Percentiles rank a stretch among this genome's conserved stretches.
These are phyloP conservation scores for Echinochloa phyllopogon DNA, from an alignment of 176 grass and related monocot genomes.

Conservation along the genomic window DNA sequence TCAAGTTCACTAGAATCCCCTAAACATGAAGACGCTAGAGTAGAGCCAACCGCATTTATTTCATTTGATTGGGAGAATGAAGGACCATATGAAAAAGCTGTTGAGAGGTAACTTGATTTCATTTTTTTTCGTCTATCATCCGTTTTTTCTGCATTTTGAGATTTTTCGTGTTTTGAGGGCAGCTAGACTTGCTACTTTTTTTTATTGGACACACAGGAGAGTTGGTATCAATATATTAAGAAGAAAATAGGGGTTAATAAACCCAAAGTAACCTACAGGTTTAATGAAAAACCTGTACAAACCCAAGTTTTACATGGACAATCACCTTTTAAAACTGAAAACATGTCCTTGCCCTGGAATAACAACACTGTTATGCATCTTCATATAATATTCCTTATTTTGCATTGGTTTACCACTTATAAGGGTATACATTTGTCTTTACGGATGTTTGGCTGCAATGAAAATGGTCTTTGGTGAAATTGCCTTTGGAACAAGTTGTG, in stretches of 20 bases:
- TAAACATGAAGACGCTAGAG: conserved; percentile 52
- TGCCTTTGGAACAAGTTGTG: background rate
- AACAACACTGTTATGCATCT: background rate
- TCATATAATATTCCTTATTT: background rate
- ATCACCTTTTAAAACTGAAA: too few relatives aligned
- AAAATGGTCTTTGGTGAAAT: background rate
- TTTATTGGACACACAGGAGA: too few relatives aligned
- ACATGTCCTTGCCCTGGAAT: too few relatives aligned
- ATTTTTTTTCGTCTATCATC: conserved; percentile 17
- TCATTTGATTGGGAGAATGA: conserved; percentile 97
- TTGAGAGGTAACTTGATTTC: conserved; percentile 71
- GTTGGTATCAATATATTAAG: too few relatives aligned
- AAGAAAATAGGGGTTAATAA: too few relatives aligned
- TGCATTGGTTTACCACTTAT: conserved; percentile 16
- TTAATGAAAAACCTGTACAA: too few relatives aligned
- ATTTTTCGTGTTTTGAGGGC: conserved; percentile 1
- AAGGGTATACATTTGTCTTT: conserved; percentile 4
- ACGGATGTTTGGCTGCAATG: background rate
- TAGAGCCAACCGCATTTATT: conserved; percentile 72
- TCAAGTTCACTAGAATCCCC: conserved; percentile 59
- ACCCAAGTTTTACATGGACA: too few relatives aligned
- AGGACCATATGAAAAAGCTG: conserved; percentile 86
- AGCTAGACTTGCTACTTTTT: background rate
- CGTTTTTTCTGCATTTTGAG: conserved; percentile 28
- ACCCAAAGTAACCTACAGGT: too few relatives aligned